These are phyloP conservation scores for Exophiala sideris DNA, from an alignment of 2,329 filamentous ascomycete genomes.

Conservation along the genomic window DNA sequence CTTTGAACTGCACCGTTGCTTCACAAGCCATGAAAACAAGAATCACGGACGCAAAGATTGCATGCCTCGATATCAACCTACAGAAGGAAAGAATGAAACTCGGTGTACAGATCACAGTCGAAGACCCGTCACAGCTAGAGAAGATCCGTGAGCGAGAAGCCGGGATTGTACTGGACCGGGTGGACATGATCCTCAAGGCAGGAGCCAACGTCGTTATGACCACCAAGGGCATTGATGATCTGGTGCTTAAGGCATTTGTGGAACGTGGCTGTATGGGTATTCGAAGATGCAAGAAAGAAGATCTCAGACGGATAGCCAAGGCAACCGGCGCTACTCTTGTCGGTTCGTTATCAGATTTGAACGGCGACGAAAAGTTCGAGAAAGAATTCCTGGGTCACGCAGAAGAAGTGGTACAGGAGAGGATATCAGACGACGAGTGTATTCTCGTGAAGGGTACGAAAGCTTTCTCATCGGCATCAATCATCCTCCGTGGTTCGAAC, in stretches of 20 bases:
- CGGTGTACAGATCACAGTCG: slow-evolving; percentile 95
- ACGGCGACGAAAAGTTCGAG: slow-evolving; percentile 96
- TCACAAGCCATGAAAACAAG: slow-evolving; percentile 97
- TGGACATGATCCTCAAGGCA: slow-evolving; percentile 96
- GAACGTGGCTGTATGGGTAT: slow-evolving; percentile 96
- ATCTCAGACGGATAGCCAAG: slow-evolving; percentile 89
- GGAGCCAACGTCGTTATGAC: slow-evolving; percentile 95
- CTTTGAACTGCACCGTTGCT: slow-evolving; percentile 96
- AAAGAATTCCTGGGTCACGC: slow-evolving; percentile 82
- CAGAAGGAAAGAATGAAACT: slow-evolving; percentile 99
- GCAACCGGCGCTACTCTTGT: slow-evolving; percentile 92
- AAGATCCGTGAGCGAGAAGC: slow-evolving; percentile 92
- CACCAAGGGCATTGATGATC: slow-evolving; percentile 96
- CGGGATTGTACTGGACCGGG: slow-evolving; percentile 86
- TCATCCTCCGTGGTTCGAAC: slow-evolving; percentile 92
- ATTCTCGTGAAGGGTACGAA: slow-evolving; percentile 96
- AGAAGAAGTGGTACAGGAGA: slow-evolving; percentile 95
- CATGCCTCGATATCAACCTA: slow-evolving; percentile 93
- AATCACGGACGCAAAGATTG: slow-evolving; percentile 92
- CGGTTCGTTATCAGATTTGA: slow-evolving; percentile 90
- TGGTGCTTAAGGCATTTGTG: slow-evolving; percentile 90
- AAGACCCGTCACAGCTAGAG: slow-evolving; percentile 94
- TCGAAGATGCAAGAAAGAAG: slow-evolving; percentile 96
- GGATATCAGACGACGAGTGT: slow-evolving; percentile 98
- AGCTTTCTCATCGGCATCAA: slow-evolving; percentile 86